Base-by-base conservation (phyloP, 202 grass and related monocot species). In the Brachypodium distachyon region DNA sequence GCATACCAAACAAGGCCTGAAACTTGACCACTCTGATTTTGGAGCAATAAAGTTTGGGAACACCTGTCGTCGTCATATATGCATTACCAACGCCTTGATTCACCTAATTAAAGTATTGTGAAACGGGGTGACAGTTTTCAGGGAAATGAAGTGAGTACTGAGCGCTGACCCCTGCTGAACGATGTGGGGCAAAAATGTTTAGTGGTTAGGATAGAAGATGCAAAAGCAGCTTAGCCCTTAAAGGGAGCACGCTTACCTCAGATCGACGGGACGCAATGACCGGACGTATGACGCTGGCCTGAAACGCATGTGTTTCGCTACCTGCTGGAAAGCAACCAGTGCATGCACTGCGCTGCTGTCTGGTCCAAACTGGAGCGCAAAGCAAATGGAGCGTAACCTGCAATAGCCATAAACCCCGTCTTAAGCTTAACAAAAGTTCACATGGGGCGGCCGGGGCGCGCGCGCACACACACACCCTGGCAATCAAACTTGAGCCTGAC, bases 321-420 rank as follows among this genome's bases (percentile, higher is more conserved):
- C 76, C 37, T 32, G 21, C 59, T 74, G 76, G 75, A 79, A 85
- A 85, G 83, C 67, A 38, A 36, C 13, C 12, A 17, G 48, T 53
- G 67, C 28, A 38, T 29, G 42, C 12, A 22, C 62, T 37, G 40
- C 65, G 47, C 36, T 51, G 58, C 59, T 73, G 67, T 79, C 58
- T 73, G 59, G 67, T 73, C 67, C 67, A 79, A 66, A 62, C 27
- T 32, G 39, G 26, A 19, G 39, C 59, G 43, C 57, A 84, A 73
- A 84, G 82, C 47, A 27, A 37, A 36, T 8, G 75, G 47, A 73
- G 75, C 74, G 67, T 84, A 78, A 78, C 36, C 47, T 73, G 47
- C 46, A 78, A 18, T 28, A 23, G 9, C 23, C 39, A 46, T 66
- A 43, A 43, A 21, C 62, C 31, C 27, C 29, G 65, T 61, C 29